Percentiles rank a stretch among this genome's conserved stretches.
Conservation (phyloP, 192 early-diverging fungal species). For the Paraglomus brasilianum region DNA sequence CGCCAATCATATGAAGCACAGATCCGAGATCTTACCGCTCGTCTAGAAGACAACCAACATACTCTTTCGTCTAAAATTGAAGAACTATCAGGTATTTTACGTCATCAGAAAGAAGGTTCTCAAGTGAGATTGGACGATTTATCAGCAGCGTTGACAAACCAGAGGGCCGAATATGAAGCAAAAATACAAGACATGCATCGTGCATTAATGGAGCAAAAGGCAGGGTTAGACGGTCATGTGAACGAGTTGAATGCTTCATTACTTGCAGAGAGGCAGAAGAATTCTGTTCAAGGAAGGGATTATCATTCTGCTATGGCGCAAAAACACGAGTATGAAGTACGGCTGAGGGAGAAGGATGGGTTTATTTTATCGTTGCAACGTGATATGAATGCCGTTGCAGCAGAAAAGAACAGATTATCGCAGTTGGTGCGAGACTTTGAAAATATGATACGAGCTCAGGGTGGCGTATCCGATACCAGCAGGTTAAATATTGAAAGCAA, state of each 20-base stretch:
- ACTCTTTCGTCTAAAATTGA: too few relatives aligned
- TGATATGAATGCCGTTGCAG: constrained; percentile 25
- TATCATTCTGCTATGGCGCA: constrained; percentile 7
- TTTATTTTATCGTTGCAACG: constrained; percentile 29
- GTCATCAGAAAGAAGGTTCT: too few relatives aligned
- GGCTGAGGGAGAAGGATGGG: constrained; percentile 16
- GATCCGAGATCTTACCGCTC: too few relatives aligned
- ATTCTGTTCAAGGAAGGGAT: constrained; percentile 22
- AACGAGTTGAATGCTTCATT: too few relatives aligned
- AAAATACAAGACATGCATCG: not conserved
- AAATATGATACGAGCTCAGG: too few relatives aligned
- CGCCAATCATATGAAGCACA: too few relatives aligned
- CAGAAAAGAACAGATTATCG: constrained; percentile 22
- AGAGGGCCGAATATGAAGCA: constrained; percentile 15
- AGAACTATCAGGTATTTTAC: too few relatives aligned
- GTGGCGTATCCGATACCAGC: too few relatives aligned
- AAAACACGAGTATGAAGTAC: constrained; percentile 27
- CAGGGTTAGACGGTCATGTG: constrained; percentile 15
- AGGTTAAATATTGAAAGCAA: too few relatives aligned
- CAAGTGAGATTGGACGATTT: too few relatives aligned
- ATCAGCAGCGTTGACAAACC: too few relatives aligned
- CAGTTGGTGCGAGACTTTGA: constrained; percentile 29
- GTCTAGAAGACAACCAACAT: too few relatives aligned
- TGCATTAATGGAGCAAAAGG: constrained; percentile 6
- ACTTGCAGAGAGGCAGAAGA: constrained; percentile 9